Evolutionary conservation across 2,329 filamentous ascomycete species (phyloP).

Genomic region (Scedosporium apiospermum): DNA sequence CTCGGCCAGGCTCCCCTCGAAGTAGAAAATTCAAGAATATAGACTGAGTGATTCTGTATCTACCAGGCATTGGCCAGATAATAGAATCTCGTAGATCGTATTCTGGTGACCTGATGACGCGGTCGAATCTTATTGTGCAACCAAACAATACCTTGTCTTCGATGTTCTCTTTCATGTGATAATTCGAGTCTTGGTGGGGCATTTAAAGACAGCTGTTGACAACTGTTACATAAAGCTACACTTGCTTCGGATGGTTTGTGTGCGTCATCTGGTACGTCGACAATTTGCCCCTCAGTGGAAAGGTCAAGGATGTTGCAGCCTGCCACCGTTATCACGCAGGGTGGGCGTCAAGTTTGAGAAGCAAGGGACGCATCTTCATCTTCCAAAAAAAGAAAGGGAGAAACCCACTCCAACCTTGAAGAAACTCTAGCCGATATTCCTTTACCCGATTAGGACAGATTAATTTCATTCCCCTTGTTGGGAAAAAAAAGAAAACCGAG

Average conservation of each 20-base stretch:
- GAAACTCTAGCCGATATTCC: neutral
- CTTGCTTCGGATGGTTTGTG: neutral
- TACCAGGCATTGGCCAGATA: neutral
- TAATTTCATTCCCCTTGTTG: neutral
- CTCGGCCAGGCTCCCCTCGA: neutral
- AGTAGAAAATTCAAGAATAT: neutral
- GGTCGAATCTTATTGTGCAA: neutral
- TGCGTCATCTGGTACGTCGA: slow-evolving; percentile 4
- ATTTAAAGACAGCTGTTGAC: neutral
- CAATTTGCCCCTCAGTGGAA: slow-evolving; percentile 3
- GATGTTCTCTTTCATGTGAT: neutral
- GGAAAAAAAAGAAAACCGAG: neutral
- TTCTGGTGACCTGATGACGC: neutral
- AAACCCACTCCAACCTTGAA: neutral
- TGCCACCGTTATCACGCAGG: neutral
- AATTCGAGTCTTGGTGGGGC: neutral
- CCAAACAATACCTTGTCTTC: neutral
- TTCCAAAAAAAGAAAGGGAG: too few species aligned
- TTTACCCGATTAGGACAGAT: neutral
- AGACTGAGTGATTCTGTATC: neutral
- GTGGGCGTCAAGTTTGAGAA: neutral
- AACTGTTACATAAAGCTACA: neutral
- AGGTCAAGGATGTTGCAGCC: neutral
- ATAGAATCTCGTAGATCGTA: neutral
- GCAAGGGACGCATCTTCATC: neutral